These are phyloP conservation scores for Viola pubescens DNA, from an alignment of 441 rosid genomes.

Conservation along the genomic window DNA sequence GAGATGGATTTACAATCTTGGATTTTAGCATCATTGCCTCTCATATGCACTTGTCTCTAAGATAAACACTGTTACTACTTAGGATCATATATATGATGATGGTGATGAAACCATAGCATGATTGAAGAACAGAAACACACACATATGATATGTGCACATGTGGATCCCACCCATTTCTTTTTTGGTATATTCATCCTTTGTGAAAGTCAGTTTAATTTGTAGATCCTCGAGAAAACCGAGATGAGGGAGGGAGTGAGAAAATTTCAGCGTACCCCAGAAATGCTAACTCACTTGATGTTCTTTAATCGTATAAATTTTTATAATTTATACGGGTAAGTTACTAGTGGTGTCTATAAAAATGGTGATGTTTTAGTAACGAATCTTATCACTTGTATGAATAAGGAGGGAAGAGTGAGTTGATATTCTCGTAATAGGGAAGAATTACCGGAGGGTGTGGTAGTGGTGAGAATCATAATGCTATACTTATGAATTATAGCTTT, in stretches of 20 bases:
- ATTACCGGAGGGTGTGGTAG: neutral
- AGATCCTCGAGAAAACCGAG: constrained; percentile 14
- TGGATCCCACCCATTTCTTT: constrained; percentile 12
- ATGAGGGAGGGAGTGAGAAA: too few species aligned
- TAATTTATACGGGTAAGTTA: too few species aligned
- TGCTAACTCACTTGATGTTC: too few species aligned
- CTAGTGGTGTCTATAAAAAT: too few species aligned
- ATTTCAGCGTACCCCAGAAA: too few species aligned
- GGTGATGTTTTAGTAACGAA: too few species aligned
- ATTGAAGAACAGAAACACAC: constrained; percentile 1
- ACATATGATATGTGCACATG: neutral
- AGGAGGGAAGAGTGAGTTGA: too few species aligned
- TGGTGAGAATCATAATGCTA: constrained; percentile 8
- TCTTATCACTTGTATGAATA: too few species aligned
- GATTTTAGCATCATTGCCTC: constrained; percentile 19
- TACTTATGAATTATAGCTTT: constrained; percentile 9
- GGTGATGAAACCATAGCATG: neutral
- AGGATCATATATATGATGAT: neutral
- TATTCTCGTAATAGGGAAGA: too few species aligned
- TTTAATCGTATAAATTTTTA: too few species aligned
- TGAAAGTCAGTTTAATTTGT: constrained; percentile 9
- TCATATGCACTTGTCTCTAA: constrained; percentile 16
- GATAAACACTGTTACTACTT: neutral
- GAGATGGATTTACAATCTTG: constrained; percentile 15
- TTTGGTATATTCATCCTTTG: neutral